These are phyloP conservation scores for Candida argentea DNA, from an alignment of 805 yeast genomes.

Conservation along the genomic window DNA sequence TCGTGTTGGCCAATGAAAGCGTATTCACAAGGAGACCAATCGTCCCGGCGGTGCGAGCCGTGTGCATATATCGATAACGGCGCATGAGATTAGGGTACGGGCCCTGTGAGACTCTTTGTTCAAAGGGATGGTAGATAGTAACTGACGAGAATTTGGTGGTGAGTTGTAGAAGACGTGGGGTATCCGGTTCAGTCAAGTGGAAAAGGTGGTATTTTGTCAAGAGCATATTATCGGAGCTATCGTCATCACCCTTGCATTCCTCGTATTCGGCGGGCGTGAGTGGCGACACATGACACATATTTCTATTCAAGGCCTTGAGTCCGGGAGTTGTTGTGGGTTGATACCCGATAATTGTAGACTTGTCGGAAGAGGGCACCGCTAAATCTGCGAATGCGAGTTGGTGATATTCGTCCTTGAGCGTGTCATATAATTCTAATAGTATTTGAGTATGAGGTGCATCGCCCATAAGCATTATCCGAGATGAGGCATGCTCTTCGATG, in stretches of 20 bases:
- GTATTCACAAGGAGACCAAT: slow-evolving; percentile 89
- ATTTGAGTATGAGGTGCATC: slow-evolving; percentile 56
- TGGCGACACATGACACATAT: slow-evolving; percentile 6
- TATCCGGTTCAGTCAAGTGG: slow-evolving; percentile 64
- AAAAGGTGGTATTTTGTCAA: slow-evolving; percentile 41
- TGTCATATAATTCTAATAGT: slow-evolving; percentile 28
- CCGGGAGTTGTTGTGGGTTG: slow-evolving; percentile 8
- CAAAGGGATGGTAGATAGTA: slow-evolving; percentile 37
- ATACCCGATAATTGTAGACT: slow-evolving; percentile 35
- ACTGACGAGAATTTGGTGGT: slow-evolving; percentile 59
- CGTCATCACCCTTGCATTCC: slow-evolving; percentile 7
- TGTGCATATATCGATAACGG: slow-evolving; percentile 76
- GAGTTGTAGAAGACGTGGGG: slow-evolving; percentile 68
- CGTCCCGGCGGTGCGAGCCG: slow-evolving; percentile 86
- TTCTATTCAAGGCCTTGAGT: slow-evolving; percentile 10
- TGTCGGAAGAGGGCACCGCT: slow-evolving; percentile 13
- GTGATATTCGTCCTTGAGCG: slow-evolving; percentile 20
- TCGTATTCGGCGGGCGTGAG: too few species aligned
- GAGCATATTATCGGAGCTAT: slow-evolving; percentile 10
- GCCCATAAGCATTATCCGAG: slow-evolving; percentile 56
- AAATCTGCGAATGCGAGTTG: slow-evolving; percentile 25
- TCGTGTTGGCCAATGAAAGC: slow-evolving; percentile 67
- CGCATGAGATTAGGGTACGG: slow-evolving; percentile 75
- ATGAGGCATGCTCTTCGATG: slow-evolving; percentile 15
- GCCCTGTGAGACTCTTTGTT: slow-evolving; percentile 31